Base-by-base conservation (phyloP, 78 protist species). In the Protostelium mycophagum region DNA sequence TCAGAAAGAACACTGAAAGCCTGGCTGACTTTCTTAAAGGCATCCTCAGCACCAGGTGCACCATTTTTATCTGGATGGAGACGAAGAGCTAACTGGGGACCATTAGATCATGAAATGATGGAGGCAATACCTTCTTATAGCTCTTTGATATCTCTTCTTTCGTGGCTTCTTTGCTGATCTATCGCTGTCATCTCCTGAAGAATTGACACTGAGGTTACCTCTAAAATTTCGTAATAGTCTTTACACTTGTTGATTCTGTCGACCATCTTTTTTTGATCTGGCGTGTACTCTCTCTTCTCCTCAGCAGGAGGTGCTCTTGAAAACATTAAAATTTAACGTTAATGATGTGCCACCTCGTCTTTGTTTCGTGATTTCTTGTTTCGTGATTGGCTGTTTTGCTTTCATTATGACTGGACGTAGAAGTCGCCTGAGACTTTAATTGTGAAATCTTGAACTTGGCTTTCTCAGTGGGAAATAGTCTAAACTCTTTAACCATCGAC, bases 11-110 rank as follows among this genome's bases (percentile, higher is more conserved):
- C 73, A 16, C 73, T 51, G 73, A 51, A 51, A 16, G 73, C 73
- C 73, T 51, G 73, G 16, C 73, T 51, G 73, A 51, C 73, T 51
- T 51, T 91, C 73, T 93, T 93, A 84, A 93, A 93, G 37, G 96
- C 96, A 34, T 93, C 96, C 28, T 93, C 96, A 35, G 96, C 85
- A 25, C 93, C 93, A n/a, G 96, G 96, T 63, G 96, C 91, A 63
- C 90, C 91, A 28, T 93, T 93, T 51, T 93, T 93, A 83, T 93
- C 96, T 36, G 96, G 96, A 86, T 93, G 96, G 88, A 90, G 38
- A 63, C 88, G 91, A 37, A 93, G 88, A 84, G 96, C 96, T 5
- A 93, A 23, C 91, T 91, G 34, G 34, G 35, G 9, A 10, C 35
- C 28, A 87, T 39, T 31, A 34, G 36, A 34, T 87, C 28, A 35